These are phyloP conservation scores for Lactarius trivialis DNA, from an alignment of 768 basidiomycete genomes.

Conservation along the genomic window DNA sequence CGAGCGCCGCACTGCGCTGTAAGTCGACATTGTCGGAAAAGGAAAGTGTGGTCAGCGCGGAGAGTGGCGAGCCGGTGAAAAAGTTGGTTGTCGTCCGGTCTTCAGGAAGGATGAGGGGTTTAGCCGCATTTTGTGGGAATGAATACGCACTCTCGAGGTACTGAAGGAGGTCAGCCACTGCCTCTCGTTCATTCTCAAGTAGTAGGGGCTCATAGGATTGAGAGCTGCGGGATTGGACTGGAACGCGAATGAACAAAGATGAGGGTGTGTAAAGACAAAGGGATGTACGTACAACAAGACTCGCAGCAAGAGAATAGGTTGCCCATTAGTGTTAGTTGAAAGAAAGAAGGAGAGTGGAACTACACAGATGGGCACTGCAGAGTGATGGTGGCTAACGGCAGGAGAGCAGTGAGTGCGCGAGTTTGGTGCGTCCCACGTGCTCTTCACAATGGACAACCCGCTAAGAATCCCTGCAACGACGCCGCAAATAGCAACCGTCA, in stretches of 20 bases:
- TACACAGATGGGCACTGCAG: slow-evolving; percentile 5
- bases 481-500: slow-evolving; percentile 26
- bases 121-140: neutral
- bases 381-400: slow-evolving; percentile 15
- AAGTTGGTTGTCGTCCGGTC: slow-evolving; percentile 99
- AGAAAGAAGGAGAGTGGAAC: slow-evolving; percentile 1
- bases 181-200: slow-evolving; percentile 91
- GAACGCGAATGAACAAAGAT: slow-evolving; percentile 6
- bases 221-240: slow-evolving; percentile 77
- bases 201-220: slow-evolving; percentile 83
- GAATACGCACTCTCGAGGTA: slow-evolving; percentile 85
- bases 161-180: slow-evolving; percentile 94
- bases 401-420: neutral
- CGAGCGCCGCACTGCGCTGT: slow-evolving; percentile 94
- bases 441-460: neutral
- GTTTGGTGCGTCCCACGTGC: slow-evolving; percentile 12
- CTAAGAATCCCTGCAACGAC: slow-evolving; percentile 17
- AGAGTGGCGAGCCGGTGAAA: slow-evolving; percentile 88
- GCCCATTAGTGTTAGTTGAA: slow-evolving; percentile 45
- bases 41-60: slow-evolving; percentile 91
- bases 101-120: slow-evolving; percentile 30
- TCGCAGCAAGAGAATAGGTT: slow-evolving; percentile 77
- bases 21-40: slow-evolving; percentile 99
- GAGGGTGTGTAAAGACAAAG: neutral
- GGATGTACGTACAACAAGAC: slow-evolving; percentile 58